Conservation (phyloP, 179 eudicot species). For the Heliamphora pulchella region DNA sequence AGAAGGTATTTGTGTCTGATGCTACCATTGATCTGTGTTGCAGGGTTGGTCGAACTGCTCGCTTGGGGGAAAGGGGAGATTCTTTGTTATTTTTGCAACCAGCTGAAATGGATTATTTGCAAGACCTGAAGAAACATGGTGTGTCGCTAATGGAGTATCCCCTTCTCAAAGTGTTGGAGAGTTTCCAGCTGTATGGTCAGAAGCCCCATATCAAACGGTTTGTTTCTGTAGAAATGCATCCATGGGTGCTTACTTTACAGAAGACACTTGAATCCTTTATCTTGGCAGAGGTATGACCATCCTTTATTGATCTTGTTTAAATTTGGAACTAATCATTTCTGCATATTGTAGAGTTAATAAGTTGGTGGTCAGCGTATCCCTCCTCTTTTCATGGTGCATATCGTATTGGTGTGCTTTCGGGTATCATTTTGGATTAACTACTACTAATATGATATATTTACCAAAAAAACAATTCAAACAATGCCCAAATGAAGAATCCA, state of each 20-base stretch:
- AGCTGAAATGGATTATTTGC: constrained; percentile 67
- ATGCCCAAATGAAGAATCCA: no score
- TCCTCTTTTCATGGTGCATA: no score
- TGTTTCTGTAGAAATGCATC: constrained; percentile 76
- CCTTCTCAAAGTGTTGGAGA: constrained; percentile 60
- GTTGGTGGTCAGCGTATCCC: no score
- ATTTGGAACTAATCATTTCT: not conserved
- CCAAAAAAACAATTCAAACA: no score
- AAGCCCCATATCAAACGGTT: constrained; percentile 53
- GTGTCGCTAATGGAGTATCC: constrained; percentile 72
- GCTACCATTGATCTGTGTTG: constrained; percentile 17
- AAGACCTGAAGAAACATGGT: constrained; percentile 73
- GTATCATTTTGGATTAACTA: no score
- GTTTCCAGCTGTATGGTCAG: constrained; percentile 49
- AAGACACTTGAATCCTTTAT: constrained; percentile 62
- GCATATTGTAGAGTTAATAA: not conserved
- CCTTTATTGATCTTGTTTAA: not conserved
- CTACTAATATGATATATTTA: no score
- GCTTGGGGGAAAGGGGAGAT: constrained; percentile 88
- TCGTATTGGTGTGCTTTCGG: no score
- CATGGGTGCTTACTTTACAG: constrained; percentile 76
- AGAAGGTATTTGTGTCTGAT: not conserved
- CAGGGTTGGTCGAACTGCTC: constrained; percentile 99
- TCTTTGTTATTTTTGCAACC: constrained; percentile 87
- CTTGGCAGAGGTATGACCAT: constrained; percentile 45